A percentile compares a stretch with the other conserved stretches of the same genome.
Conservation (phyloP, 2,329 filamentous ascomycete genomes). For the Pseudocercospora vitis region DNA sequence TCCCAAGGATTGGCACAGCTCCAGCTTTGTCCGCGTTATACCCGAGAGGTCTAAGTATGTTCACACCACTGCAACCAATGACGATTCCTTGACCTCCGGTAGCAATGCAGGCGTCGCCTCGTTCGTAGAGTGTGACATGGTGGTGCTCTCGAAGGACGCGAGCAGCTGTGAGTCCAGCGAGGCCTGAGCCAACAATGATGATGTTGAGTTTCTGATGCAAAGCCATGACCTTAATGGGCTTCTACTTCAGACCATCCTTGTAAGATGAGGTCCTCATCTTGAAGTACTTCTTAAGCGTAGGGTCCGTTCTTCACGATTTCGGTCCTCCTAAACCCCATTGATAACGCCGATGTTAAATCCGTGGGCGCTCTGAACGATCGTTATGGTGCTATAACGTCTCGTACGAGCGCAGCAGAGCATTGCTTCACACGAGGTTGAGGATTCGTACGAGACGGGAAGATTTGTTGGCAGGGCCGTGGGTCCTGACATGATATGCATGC, state of each 20-base stretch:
- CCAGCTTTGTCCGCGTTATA: not conserved
- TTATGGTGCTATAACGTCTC: not conserved
- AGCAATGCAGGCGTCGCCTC: not conserved
- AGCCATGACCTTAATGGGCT: not conserved
- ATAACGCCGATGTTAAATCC: not conserved
- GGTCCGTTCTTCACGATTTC: no score
- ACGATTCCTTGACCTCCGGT: slow-evolving; percentile 7
- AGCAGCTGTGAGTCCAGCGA: not conserved
- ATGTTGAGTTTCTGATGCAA: not conserved
- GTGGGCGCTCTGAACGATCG: not conserved
- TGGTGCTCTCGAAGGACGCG: not conserved
- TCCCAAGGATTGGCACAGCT: not conserved
- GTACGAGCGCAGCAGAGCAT: not conserved
- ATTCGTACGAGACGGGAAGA: no score
- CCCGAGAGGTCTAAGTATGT: not conserved
- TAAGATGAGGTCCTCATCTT: no score
- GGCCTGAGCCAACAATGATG: slow-evolving; percentile 1
- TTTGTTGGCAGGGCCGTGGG: no score
- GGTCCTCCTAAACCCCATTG: no score
- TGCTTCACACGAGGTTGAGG: not conserved
- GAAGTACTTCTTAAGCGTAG: no score
- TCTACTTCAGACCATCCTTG: not conserved
- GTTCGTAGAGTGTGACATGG: slow-evolving; percentile 1
- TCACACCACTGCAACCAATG: not conserved
- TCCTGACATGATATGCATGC: no score